Evolutionary conservation across 805 yeast species (phyloP), one percentile per base, ranked within the genome.

Genomic region (Teunomyces panamensis): DNA sequence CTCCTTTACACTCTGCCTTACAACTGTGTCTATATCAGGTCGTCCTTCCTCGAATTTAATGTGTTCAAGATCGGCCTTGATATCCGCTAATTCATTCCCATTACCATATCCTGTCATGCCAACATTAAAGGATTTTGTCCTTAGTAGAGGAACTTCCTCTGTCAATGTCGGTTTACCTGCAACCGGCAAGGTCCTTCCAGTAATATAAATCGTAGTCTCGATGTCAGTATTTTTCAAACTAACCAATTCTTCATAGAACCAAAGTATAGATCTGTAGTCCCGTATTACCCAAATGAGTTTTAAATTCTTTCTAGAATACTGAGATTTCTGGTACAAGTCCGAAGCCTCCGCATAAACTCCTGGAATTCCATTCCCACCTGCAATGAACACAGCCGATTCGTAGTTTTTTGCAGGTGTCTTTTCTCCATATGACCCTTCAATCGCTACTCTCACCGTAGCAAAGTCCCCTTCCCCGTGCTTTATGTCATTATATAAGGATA

Each of bases 301-400:
- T 28, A 69, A 36, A 10, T 53, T 44, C 27, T 30, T 26, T 11
- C 17, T 27, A 10, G 39, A 11, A n/a, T 39, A 37, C 16, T 20
- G 46, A 33, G 39, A 42, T 17, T 24, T 20, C 9, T 48, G 27
- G 13, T 53, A 56, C 27, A 59, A 53, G 29, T 56, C 56, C 10
- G 48, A 30, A 1, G 56, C 79, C 48, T 79, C 73, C 2, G 80
- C 68, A 36, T 76, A 67, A 8, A 79, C 67, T 0, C 82, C 85
- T 0, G 88, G 80, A 56, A 83, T 73, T 9, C 88, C 88, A 51
- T 80, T 79, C 5, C 87, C 88, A 8, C 87, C 87, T 3, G 85
- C 83, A 36, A 83, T 62, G 39, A 81, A 71, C 6, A 81, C 63
- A 1, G 77, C 75, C 42, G 72, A 70, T 30, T 70, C 71, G 55